A percentile compares a stretch with the other conserved stretches of the same genome.
These are phyloP conservation scores for Aphanomyces stellatus DNA, from an alignment of 352 stramenopile species.

Conservation along the genomic window DNA sequence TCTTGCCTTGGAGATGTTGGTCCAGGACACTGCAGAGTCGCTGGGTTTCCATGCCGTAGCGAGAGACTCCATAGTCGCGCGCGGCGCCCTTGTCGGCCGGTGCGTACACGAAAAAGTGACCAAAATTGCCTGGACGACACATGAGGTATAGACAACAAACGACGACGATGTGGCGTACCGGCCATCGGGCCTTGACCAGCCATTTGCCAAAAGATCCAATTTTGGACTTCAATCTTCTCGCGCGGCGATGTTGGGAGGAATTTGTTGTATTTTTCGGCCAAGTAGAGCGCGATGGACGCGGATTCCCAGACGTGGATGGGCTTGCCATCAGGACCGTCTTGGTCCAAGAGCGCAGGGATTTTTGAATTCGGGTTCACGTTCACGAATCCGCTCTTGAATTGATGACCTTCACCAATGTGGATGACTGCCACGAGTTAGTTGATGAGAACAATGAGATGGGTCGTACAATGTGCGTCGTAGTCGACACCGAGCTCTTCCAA, in stretches of 20 bases:
- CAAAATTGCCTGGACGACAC: conserved; percentile 27
- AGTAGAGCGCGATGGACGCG: conserved; percentile 59
- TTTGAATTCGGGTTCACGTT: conserved; percentile 75
- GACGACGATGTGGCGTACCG: too few relatives aligned
- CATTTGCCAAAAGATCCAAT: conserved; percentile 76
- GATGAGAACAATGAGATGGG: conserved; percentile 34
- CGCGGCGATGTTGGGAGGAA: conserved; percentile 37
- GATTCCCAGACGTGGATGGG: conserved; percentile 53
- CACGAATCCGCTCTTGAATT: conserved; percentile 72
- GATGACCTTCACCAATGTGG: conserved; percentile 26
- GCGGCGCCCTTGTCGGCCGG: conserved; percentile 33
- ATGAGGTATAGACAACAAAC: too few relatives aligned
- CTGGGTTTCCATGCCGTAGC: conserved; percentile 65
- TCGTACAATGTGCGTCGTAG: conserved; percentile 46
- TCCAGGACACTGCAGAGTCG: conserved; percentile 58
- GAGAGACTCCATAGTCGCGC: conserved; percentile 21
- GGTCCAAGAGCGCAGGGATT: conserved; percentile 55
- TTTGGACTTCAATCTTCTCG: conserved; percentile 36
- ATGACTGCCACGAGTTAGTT: conserved; percentile 4
- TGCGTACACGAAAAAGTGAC: conserved; percentile 54
- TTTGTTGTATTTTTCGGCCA: conserved; percentile 48
- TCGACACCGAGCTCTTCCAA: conserved; percentile 65
- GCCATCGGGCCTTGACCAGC: conserved; percentile 28
- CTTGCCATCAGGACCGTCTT: conserved; percentile 24
- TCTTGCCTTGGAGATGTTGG: conserved; percentile 37